Evolutionary conservation across 2,329 filamentous ascomycete species (phyloP), one percentile per base, ranked within the genome.

Genomic region (Arthrinium phaeospermum): DNA sequence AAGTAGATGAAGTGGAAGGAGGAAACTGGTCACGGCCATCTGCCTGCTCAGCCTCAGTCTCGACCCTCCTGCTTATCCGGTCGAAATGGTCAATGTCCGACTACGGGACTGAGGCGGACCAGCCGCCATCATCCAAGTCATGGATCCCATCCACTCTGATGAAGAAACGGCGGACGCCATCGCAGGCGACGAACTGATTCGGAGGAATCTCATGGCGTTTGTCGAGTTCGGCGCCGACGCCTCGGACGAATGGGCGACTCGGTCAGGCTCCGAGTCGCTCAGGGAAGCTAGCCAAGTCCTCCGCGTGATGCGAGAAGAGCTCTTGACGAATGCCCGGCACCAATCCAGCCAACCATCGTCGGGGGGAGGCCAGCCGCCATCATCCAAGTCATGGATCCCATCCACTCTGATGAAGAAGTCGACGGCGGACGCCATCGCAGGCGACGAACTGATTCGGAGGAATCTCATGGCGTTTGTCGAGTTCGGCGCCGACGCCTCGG

Each of bases 381-480:
- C 8, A 4, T n/a, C 37, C 7, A 24, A 30, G 5, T 30, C 41
- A 22, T 68, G 41, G 45, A 45, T 68, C 19, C 41, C 67, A 19
- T 6, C n/a, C 4, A 30, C n/a, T 13, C n/a, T 68, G n/a, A 68
- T 68, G 67, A 68, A 47, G 41, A n/a, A 30, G 44, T 68, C 67
- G n/a, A 68, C 67, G 1, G 67, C 67, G 2, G 67, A 68, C 41
- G 67, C 67, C 1, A 68, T 71, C 34, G 51, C 44, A 6, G 13
- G 30, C 14, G 69, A 71, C 22, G 69, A 71, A 16, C 19, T 71
- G 22, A 44, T 61, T 16, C 34, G 53, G 13, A 16, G 34, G 4
- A 71, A 71, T 4, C 8, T 47, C 19, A 10, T 47, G 4, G 69
- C 69, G n/a, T 45, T 71, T 27, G 51, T 67, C 27, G 69, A 69